phyloP scores from a whole-genome alignment of 306 rosid genomes.

The Trifolium subterraneum region DNA sequence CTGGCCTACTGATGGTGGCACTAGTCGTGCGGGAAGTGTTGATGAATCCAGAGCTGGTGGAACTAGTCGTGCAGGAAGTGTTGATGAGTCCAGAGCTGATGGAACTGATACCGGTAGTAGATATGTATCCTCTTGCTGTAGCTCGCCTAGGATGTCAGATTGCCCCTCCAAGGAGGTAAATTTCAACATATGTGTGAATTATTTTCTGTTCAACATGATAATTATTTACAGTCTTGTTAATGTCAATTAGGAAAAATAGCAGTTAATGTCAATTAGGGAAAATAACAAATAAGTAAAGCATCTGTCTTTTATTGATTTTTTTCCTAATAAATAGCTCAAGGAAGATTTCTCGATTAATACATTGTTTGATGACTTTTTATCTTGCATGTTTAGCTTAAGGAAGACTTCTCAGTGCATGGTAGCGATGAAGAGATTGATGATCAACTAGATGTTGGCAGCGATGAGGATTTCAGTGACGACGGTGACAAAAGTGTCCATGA shows the following conservation, averaged over 20 bases:
- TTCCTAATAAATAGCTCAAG: constrained; percentile 56
- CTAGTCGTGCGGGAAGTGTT: constrained; percentile 86
- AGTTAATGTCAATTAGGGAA: constrained; percentile 8
- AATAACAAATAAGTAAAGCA: background rate
- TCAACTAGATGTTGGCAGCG: constrained; percentile 74
- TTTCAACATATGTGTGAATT: background rate
- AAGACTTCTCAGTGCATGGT: constrained; percentile 83
- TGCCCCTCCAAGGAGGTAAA: constrained; percentile 83
- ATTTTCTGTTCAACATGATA: constrained; percentile 18
- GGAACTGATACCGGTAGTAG: constrained; percentile 83
- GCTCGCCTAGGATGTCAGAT: constrained; percentile 87
- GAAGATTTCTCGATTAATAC: constrained; percentile 58
- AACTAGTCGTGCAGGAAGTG: constrained; percentile 67
- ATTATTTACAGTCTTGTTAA: background rate
- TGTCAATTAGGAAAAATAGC: constrained; percentile 2
- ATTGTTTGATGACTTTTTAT: constrained; percentile 1
- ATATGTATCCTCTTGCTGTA: constrained; percentile 83
- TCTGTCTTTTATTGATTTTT: constrained; percentile 5
- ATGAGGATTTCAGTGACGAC: constrained; percentile 84
- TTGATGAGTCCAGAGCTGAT: constrained; percentile 86
- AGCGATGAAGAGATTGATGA: constrained; percentile 96
- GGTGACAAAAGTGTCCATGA: constrained; percentile 57
- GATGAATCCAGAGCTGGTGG: constrained; percentile 80
- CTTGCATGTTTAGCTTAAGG: constrained; percentile 65
- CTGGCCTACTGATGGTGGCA: constrained; percentile 91